phyloP scores from a whole-genome alignment of 768 basidiomycete species.

The Serendipita vermifera region DNA sequence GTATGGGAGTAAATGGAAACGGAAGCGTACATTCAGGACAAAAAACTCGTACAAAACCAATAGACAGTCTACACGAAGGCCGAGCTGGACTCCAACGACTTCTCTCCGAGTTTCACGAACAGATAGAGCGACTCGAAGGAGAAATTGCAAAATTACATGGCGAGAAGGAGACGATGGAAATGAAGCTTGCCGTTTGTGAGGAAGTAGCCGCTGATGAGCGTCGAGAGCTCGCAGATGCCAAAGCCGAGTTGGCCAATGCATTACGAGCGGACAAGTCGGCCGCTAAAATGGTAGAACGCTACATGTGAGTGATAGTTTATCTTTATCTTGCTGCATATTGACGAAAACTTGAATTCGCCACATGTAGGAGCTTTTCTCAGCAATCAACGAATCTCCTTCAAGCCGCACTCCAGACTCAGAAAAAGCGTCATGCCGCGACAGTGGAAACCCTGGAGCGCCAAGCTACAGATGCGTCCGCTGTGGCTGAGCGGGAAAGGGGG shows the following conservation, averaged over 20 bases:
- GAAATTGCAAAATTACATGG: conserved; percentile 32
- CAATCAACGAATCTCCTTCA: conserved; percentile 55
- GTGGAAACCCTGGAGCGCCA: conserved; percentile 42
- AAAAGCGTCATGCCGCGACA: conserved; percentile 49
- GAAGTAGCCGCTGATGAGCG: conserved; percentile 32
- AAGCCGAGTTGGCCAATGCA: conserved; percentile 41
- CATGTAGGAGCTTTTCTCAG: conserved; percentile 68
- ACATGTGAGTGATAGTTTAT: conserved; percentile 44
- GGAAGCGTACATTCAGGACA: background rate
- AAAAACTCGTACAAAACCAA: conserved; percentile 20
- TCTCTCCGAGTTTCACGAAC: conserved; percentile 35
- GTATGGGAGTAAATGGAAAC: too few relatives aligned
- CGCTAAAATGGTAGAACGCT: conserved; percentile 70
- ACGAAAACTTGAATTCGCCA: background rate
- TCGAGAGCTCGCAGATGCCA: conserved; percentile 32
- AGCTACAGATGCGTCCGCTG: conserved; percentile 31
- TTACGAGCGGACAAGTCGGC: conserved; percentile 59
- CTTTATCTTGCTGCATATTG: background rate
- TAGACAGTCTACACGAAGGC: conserved; percentile 35
- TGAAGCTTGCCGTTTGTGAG: conserved; percentile 36
- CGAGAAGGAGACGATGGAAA: conserved; percentile 32
- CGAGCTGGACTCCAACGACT: conserved; percentile 37
- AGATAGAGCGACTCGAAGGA: conserved; percentile 34
- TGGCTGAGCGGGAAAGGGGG: conserved; percentile 32
- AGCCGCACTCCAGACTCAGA: conserved; percentile 42